Evolutionary conservation across 148 eudicot genomes (phyloP), one percentile per base, ranked within the genome.

Genomic region (Rhododendron molle): DNA sequence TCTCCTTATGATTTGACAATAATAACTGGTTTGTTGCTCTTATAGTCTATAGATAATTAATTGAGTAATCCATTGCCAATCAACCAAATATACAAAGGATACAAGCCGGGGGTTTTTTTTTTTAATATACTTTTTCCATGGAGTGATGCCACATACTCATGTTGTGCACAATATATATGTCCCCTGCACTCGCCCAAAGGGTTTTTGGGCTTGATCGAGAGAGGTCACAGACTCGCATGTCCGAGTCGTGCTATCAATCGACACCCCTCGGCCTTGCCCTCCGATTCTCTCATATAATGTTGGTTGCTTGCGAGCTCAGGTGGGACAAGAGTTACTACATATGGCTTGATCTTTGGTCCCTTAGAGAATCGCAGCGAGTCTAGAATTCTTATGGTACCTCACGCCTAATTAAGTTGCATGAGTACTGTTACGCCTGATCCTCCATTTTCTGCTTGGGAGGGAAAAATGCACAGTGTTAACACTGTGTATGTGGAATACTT

Each of bases 1-100:
- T 7, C 16, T 38, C 47, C 50, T 60, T 71, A 85, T 85, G 71
- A 80, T 87, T 87, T 84, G 71, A 84, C 72, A 71, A 87, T 87
- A 60, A 87, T 87, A n/a, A 49, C 38, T 30, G 30, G 28, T 3
- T 81, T 36, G 16, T 11, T 50, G 7, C 13, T 34, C 7, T 28
- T 52, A 38, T 23, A 60, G 67, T 40, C 44, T 40, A 40, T 40
- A 40, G 7, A 38, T 36, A 14, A 7, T 58, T 52, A 18, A 81
- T 81, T 54, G 65, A 34, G 83, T 40, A 32, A 81, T 54, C 71
- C 38, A 47, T 79, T 47, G 14, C 52, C 52, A 77, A 77, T 77
- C 81, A 44, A 77, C 52, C 49, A 73, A 38, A 38, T 18, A 12
- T 13, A 10, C 36, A 12, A n/a, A 32, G 34, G 60, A 15, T 15